Evolutionary conservation across 192 early-diverging fungal species (phyloP).

Genomic region (Pilobolus umbonatus): DNA sequence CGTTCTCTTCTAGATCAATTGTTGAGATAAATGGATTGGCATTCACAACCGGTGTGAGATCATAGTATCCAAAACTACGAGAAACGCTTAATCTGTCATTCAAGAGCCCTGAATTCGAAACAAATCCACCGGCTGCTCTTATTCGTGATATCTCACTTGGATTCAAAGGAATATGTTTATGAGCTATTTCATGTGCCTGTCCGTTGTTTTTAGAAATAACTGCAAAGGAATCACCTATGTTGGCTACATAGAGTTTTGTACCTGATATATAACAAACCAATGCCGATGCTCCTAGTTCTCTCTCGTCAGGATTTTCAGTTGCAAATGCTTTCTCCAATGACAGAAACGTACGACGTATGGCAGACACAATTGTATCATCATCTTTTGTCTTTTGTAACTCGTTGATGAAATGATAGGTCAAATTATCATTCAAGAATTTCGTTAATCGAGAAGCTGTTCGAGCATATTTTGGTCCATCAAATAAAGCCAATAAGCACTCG

Average conservation of each 20-base stretch:
- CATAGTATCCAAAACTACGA: conserved; percentile 83
- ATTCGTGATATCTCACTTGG: conserved; percentile 69
- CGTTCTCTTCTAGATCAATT: conserved; percentile 71
- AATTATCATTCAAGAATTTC: conserved; percentile 67
- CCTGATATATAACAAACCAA: conserved; percentile 76
- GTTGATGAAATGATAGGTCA: conserved; percentile 61
- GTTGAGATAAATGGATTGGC: conserved; percentile 74
- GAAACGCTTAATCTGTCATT: conserved; percentile 74
- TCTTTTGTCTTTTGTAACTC: conserved; percentile 71
- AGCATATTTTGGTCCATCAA: conserved; percentile 62
- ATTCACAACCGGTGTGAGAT: conserved; percentile 75
- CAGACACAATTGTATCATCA: conserved; percentile 53
- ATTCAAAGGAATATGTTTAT: conserved; percentile 68
- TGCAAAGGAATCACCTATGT: conserved; percentile 79
- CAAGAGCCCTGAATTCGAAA: conserved; percentile 68
- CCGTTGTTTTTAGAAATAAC: conserved; percentile 68
- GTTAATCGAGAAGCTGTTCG: conserved; percentile 47
- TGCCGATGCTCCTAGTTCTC: conserved; percentile 62
- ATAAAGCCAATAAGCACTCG: conserved; percentile 84
- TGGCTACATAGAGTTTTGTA: conserved; percentile 74
- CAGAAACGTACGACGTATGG: conserved; percentile 80
- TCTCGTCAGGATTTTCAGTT: conserved; percentile 5
- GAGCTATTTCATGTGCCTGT: conserved; percentile 60
- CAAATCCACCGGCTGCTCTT: conserved; percentile 73
- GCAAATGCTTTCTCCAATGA: conserved; percentile 72